Evolutionary conservation across 768 basidiomycete species (phyloP), one percentile per base, ranked within the genome.

Genomic region (Boletus coccyginus): DNA sequence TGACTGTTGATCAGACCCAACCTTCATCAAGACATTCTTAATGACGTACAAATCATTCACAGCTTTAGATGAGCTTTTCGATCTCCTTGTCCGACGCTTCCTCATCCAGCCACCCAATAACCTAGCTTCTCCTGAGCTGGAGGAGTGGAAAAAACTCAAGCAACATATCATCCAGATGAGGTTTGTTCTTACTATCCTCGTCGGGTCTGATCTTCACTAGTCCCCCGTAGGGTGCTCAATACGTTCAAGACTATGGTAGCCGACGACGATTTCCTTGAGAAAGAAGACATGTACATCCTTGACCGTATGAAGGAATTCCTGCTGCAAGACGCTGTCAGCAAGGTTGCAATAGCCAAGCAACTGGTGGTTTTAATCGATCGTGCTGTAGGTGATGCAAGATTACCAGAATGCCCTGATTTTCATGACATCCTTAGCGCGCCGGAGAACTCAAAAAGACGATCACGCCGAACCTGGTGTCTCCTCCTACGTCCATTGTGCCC

Each of bases 41-140:
- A 88, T 97, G 84, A 97, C 96, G 1, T 97, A 92, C 78, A 92
- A 94, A 66, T 94, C 93, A 1, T 98, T 98, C 72, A 92, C 91
- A 16, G 87, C 86, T 7, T 76, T 90, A 44, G 83, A 90, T 53
- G 87, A 93, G 46, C 75, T 98, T 10, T 87, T 96, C 52, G 86
- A 93, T 55, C 78, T 89, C 17, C 84, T 98, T 19, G 81, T 90
- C 8, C 78, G 81, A 43, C 85, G 96, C 17, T 98, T 94, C 74
- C 78, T 81, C 63, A 87, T 94, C 29, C 78, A 82, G 47, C 80
- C 90, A 24, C 96, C 94, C 0, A 77, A 81, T 7, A 85, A 81
- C 7, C 66, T 98, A 38, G 78, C 75, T 10, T 72, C 77, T 1
- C 63, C 75, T 7, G 88, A 99, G 70, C 69, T 77, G 38, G 81